Conservation (phyloP, 768 basidiomycete species). For the Tulasnella sp. region DNA sequence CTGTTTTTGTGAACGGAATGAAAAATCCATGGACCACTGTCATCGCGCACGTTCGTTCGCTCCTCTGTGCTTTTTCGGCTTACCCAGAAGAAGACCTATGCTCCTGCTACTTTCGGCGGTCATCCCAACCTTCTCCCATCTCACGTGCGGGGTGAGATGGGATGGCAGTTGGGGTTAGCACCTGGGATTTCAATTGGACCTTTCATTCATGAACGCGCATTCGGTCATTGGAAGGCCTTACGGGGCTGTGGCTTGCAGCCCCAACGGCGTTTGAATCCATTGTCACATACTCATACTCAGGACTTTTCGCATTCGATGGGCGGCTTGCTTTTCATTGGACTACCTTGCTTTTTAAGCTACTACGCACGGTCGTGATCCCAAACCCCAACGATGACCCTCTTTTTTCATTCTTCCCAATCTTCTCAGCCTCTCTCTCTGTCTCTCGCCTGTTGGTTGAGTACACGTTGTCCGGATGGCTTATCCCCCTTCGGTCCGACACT, state of each 20-base stretch:
- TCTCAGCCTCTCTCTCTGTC: background rate
- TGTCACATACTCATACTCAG: background rate
- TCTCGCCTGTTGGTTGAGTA: background rate
- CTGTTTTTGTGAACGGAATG: background rate
- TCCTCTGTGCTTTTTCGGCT: background rate
- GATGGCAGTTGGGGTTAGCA: background rate
- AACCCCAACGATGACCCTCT: background rate
- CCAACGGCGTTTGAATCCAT: background rate
- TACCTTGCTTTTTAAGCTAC: background rate
- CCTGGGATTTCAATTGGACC: background rate
- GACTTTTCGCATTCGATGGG: background rate
- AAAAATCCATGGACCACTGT: background rate
- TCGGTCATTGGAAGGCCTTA: background rate
- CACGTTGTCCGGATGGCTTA: background rate
- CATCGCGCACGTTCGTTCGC: background rate
- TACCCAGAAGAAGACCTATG: background rate
- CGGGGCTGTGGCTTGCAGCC: background rate
- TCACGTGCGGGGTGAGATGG: conserved; percentile 1
- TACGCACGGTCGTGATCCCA: background rate
- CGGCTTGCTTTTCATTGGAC: background rate
- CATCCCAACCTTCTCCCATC: background rate
- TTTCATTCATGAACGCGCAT: too few relatives aligned
- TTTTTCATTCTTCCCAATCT: background rate
- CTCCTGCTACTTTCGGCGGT: background rate
- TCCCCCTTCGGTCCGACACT: background rate